Conservation (phyloP, 352 stramenopile species). For the Thalassiosira gravida region DNA sequence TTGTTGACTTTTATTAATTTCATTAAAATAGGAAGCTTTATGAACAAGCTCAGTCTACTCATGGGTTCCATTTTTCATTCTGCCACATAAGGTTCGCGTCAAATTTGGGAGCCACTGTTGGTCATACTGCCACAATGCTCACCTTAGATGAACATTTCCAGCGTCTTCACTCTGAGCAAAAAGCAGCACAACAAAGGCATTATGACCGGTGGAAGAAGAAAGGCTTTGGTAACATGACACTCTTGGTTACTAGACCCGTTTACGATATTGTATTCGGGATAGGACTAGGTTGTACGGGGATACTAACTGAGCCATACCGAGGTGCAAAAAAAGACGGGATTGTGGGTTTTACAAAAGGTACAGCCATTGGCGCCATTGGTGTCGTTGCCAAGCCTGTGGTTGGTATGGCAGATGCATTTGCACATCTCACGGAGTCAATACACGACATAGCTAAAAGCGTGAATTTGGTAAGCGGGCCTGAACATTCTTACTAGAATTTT, state of each 20-base stretch:
- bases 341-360: conserved; percentile 70
- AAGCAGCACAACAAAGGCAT: conserved; percentile 76
- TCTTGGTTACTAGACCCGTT: conserved; percentile 73
- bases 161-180: conserved; percentile 74
- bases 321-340: conserved; percentile 70
- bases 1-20: conserved; percentile 21
- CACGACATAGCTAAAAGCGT: conserved; percentile 83
- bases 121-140: conserved; percentile 68
- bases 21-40: not conserved
- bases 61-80: not conserved
- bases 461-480: conserved; percentile 54
- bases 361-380: conserved; percentile 72
- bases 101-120: conserved; percentile 71
- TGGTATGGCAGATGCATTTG: conserved; percentile 82
- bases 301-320: conserved; percentile 81
- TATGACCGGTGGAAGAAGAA: conserved; percentile 76
- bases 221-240: conserved; percentile 65
- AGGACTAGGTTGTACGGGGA: not conserved
- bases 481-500: not conserved
- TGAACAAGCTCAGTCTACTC: not conserved
- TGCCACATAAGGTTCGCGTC: conserved; percentile 62
- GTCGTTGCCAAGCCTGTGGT: conserved; percentile 81
- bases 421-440: conserved; percentile 80
- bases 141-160: conserved; percentile 82
- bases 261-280: conserved; percentile 76